A percentile compares a stretch with the other conserved stretches of the same genome.
Conservation (phyloP, 257 asterid genomes). For the Knoxia roxburghii region DNA sequence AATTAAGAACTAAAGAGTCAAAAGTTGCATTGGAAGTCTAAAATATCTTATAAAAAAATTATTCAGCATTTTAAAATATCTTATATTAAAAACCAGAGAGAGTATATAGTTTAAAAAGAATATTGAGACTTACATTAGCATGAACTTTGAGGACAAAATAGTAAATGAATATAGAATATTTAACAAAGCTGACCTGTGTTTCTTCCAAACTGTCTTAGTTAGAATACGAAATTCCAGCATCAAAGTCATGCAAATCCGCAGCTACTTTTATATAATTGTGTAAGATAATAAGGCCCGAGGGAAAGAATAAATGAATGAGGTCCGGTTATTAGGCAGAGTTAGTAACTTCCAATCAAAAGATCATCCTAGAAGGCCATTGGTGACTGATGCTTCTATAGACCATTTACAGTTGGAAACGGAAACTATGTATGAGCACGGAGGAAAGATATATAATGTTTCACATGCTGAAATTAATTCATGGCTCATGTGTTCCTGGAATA, state of each 20-base stretch:
- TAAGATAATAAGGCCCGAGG: neutral
- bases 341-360: too few relatives aligned
- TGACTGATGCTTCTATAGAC: neutral
- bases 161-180: neutral
- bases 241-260: neutral
- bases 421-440: neutral
- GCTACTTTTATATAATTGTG: neutral
- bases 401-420: neutral
- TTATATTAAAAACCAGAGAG: too few relatives aligned
- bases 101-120: neutral
- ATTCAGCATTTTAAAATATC: too few relatives aligned
- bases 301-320: neutral
- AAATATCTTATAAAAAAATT: too few relatives aligned
- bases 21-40: too few relatives aligned
- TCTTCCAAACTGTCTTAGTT: neutral
- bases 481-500: neutral
- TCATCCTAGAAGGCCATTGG: neutral
- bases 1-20: too few relatives aligned
- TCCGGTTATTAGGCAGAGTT: too few relatives aligned
- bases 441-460: neutral
- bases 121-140: neutral
- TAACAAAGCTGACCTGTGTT: neutral
- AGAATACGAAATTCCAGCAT: neutral
- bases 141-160: neutral
- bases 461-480: neutral